Evolutionary conservation across 805 yeast species (phyloP).

Genomic region (Peterozyma toletana): DNA sequence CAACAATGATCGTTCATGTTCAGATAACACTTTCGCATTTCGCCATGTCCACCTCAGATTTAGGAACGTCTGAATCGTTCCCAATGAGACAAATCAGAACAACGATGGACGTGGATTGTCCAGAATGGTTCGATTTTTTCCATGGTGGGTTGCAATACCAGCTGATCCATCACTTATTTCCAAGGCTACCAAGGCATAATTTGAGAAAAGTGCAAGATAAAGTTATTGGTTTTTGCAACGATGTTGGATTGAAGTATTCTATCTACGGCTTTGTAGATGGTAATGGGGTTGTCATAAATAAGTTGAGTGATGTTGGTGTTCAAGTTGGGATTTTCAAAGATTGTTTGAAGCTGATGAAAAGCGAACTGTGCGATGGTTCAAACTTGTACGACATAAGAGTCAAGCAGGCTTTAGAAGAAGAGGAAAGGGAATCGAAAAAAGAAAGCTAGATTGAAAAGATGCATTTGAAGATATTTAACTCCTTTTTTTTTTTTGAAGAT

Average conservation of each 20-base stretch:
- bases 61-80: conserved; percentile 76
- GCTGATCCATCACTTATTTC: conserved; percentile 85
- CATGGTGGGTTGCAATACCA: conserved; percentile 94
- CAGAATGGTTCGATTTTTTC: conserved; percentile 83
- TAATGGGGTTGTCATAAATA: conserved; percentile 60
- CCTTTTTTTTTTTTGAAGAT: too few relatives aligned
- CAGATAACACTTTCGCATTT: conserved; percentile 87
- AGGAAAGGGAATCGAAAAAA: not conserved
- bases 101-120: conserved; percentile 94
- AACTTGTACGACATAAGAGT: conserved; percentile 23
- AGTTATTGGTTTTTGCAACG: conserved; percentile 68
- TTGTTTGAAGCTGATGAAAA: conserved; percentile 57
- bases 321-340: conserved; percentile 74
- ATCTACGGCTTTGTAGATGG: conserved; percentile 83
- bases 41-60: conserved; percentile 88
- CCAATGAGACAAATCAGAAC: conserved; percentile 78
- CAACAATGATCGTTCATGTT: conserved; percentile 90
- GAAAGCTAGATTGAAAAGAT: not conserved
- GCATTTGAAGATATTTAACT: too few relatives aligned
- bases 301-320: conserved; percentile 66
- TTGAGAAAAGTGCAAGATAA: conserved; percentile 66
- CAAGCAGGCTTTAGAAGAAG: conserved; percentile 4
- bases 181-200: conserved; percentile 84
- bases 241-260: conserved; percentile 71
- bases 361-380: conserved; percentile 32